Conservation (phyloP, 306 rosid species). For the Sicyos edulis region DNA sequence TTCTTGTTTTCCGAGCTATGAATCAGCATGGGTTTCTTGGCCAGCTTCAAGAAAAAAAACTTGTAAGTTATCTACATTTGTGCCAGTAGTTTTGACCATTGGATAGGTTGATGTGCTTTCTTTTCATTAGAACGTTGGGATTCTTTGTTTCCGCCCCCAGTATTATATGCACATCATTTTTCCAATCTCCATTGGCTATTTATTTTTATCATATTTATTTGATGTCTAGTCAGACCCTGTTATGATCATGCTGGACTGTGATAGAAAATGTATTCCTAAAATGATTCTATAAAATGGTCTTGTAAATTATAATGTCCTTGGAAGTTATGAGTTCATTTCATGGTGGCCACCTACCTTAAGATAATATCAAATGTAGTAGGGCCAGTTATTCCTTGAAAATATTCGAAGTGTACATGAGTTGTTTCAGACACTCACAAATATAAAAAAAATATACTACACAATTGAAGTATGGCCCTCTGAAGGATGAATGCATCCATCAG, state of each 20-base stretch:
- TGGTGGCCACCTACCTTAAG: too few relatives aligned
- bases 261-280: not conserved
- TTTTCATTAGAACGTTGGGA: not conserved
- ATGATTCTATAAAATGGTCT: not conserved
- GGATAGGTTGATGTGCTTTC: not conserved
- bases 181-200: not conserved
- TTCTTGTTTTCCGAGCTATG: constrained; percentile 91
- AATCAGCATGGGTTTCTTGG: constrained; percentile 89
- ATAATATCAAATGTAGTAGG: too few relatives aligned
- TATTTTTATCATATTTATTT: not conserved
- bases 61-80: constrained; percentile 45
- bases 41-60: constrained; percentile 92
- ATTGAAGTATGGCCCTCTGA: not conserved
- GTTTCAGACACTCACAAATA: too few relatives aligned
- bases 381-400: too few relatives aligned
- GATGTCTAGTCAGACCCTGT: not conserved
- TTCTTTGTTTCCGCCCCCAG: not conserved
- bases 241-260: not conserved
- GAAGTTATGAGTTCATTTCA: too few relatives aligned
- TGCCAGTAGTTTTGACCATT: not conserved
- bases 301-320: too few relatives aligned
- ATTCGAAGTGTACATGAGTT: too few relatives aligned
- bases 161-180: not conserved
- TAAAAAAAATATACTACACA: not conserved
- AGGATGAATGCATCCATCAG: not conserved